Conservation (phyloP, 345 rosid species). For the Dipteronia dyeriana region DNA sequence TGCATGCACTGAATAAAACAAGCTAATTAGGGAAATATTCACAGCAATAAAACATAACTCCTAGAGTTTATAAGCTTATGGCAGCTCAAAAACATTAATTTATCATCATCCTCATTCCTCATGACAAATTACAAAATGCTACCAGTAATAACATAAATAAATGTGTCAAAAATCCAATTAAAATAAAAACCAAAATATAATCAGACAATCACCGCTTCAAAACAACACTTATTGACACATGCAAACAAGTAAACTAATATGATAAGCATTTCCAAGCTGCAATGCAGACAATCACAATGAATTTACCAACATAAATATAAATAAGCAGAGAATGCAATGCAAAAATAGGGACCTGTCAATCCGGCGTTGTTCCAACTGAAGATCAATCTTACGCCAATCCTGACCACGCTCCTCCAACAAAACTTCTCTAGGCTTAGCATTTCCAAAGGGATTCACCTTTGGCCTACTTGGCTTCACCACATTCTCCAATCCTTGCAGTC, state of each 20-base stretch:
- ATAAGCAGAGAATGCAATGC: conserved; percentile 1
- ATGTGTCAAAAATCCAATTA: not conserved
- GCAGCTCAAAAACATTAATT: not conserved
- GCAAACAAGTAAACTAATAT: not conserved
- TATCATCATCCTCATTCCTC: no score
- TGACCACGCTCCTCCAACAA: conserved; percentile 83
- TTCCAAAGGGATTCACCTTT: conserved; percentile 92
- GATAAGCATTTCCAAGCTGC: not conserved
- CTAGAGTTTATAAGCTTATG: not conserved
- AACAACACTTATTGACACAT: not conserved
- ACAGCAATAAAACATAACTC: no score
- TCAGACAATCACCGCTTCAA: not conserved
- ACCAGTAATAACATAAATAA: not conserved
- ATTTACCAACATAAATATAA: not conserved
- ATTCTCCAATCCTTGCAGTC: conserved; percentile 57
- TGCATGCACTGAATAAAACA: not conserved
- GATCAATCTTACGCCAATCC: conserved; percentile 94
- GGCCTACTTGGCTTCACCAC: conserved; percentile 63
- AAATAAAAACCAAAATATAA: not conserved
- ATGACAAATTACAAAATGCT: no score
- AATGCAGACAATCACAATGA: not conserved
- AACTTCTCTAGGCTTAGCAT: conserved; percentile 93
- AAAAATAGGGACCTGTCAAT: conserved; percentile 60
- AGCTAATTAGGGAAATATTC: not conserved
- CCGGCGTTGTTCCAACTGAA: conserved; percentile 80